Evolutionary conservation across 78 protist species (phyloP).

Genomic region (Dictyostelium firmibasis): DNA sequence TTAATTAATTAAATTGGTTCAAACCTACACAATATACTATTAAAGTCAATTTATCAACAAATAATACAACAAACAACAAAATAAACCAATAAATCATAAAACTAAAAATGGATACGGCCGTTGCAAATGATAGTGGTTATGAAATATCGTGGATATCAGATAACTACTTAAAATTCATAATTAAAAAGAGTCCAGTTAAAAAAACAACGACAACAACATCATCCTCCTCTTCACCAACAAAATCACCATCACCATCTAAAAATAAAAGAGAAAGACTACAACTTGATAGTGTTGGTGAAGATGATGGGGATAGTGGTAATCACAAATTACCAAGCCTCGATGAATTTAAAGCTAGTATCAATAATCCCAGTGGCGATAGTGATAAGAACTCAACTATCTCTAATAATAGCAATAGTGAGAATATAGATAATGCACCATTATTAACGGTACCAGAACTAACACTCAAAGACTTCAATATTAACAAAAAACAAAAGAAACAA

Average conservation of each 20-base stretch:
- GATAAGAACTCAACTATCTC: neutral
- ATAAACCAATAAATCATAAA: neutral
- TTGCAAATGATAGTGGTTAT: conserved; percentile 7
- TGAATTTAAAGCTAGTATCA: neutral
- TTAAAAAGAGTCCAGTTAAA: conserved; percentile 15
- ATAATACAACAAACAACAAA: neutral
- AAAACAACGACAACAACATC: neutral
- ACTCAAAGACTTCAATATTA: neutral
- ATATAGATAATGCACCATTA: neutral
- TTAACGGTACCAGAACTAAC: neutral
- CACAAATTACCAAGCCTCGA: neutral
- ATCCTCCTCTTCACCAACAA: neutral
- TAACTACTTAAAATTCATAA: conserved; percentile 28
- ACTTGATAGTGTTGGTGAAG: neutral
- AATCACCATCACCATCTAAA: neutral
- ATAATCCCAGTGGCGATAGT: neutral
- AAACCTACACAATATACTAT: neutral
- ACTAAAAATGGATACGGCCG: neutral
- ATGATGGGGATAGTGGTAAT: neutral
- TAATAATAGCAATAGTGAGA: neutral
- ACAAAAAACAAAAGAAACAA: neutral
- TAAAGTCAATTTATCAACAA: neutral
- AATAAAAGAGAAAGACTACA: conserved; percentile 16
- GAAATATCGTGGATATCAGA: conserved; percentile 51
- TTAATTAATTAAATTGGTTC: neutral